These are phyloP conservation scores for Podochytrium sp. DNA, from an alignment of 192 early-diverging fungal species.

Conservation along the genomic window DNA sequence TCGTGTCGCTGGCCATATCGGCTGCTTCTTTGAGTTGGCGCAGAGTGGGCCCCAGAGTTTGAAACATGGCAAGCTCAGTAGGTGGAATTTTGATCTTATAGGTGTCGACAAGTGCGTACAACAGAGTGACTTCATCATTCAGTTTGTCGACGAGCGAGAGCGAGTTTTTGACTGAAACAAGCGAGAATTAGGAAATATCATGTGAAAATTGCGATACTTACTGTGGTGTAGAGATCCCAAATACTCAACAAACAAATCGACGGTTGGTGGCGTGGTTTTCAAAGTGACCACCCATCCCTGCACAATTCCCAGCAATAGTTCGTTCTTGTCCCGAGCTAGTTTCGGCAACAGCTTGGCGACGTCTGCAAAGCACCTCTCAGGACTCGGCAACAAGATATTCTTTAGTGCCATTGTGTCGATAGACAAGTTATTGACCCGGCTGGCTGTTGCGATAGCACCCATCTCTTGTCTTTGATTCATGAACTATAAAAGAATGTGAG, in stretches of 20 bases:
- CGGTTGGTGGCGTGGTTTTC: conserved; percentile 53
- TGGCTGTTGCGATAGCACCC: conserved; percentile 48
- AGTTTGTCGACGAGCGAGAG: conserved; percentile 50
- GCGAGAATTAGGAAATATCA: conserved; percentile 43
- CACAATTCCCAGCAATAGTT: conserved; percentile 58
- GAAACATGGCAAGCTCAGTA: conserved; percentile 63
- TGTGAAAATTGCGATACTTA: conserved; percentile 1
- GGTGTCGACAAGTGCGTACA: conserved; percentile 54
- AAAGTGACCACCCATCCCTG: conserved; percentile 60
- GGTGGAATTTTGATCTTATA: conserved; percentile 59
- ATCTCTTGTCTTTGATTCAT: conserved; percentile 52
- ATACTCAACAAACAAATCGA: conserved; percentile 68
- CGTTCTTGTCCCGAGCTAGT: conserved; percentile 63
- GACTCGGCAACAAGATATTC: conserved; percentile 58
- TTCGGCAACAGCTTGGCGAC: conserved; percentile 60
- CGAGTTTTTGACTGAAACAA: conserved; percentile 50
- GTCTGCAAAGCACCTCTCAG: conserved; percentile 61
- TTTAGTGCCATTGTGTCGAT: conserved; percentile 62
- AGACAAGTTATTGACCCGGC: conserved; percentile 55
- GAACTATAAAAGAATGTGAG: too few species aligned
- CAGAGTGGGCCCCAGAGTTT: conserved; percentile 60
- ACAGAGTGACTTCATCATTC: conserved; percentile 53
- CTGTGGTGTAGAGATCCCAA: conserved; percentile 38
- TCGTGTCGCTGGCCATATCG: conserved; percentile 61
- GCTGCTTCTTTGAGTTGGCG: conserved; percentile 57